These are phyloP conservation scores for Wolfiporia cocos DNA, from an alignment of 1,284 basidiomycete species.

Conservation along the genomic window DNA sequence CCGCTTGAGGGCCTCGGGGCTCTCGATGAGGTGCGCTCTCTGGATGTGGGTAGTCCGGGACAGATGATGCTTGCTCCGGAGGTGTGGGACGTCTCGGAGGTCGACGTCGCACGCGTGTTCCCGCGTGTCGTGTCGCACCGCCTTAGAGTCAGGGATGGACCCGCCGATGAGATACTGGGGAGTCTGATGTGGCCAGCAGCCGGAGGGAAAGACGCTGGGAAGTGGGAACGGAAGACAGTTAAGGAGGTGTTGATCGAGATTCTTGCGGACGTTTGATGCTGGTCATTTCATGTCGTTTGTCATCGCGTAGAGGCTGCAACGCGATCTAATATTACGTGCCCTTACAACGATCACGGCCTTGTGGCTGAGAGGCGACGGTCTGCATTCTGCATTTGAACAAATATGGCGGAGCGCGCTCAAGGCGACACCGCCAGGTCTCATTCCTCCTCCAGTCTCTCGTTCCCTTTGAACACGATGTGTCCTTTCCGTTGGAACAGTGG, in stretches of 20 bases:
- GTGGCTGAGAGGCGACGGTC: no score
- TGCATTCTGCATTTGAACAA: no score
- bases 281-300: no score
- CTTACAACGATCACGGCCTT: no score
- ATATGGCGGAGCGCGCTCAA: no score
- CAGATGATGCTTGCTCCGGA: slow-evolving; percentile 10
- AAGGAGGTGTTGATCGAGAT: slow-evolving; percentile 57
- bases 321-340: no score
- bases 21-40: neutral
- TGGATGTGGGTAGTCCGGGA: neutral
- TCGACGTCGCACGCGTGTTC: slow-evolving; percentile 63
- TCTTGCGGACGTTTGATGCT: slow-evolving; percentile 41
- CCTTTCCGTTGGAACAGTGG: slow-evolving; percentile 59
- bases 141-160: slow-evolving; percentile 57
- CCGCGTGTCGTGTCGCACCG: slow-evolving; percentile 69
- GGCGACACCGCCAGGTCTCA: neutral
- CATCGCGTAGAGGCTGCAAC: no score
- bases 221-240: slow-evolving; percentile 36
- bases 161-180: slow-evolving; percentile 59
- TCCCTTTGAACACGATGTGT: slow-evolving; percentile 58
- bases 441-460: slow-evolving; percentile 29
- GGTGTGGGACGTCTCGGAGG: slow-evolving; percentile 59
- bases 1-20: slow-evolving; percentile 8
- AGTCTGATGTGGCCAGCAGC: slow-evolving; percentile 43
- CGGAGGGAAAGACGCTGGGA: slow-evolving; percentile 9